Conservation (phyloP, 176 grass and related monocot species). For the Cocos nucifera region DNA sequence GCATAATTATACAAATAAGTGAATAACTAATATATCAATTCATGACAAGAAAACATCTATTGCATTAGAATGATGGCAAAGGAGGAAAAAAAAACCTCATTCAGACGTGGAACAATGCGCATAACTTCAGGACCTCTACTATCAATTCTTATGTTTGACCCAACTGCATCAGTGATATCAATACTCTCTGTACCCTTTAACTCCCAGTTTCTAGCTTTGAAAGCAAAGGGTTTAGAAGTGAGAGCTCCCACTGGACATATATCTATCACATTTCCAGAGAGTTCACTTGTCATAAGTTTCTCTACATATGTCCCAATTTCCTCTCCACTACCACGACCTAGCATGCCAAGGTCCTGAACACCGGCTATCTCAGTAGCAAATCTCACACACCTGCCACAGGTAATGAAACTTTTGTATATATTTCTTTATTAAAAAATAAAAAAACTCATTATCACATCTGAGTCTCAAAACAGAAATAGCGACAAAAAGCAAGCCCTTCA, state of each 20-base stretch:
- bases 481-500: no score
- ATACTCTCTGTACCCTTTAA: slow-evolving; percentile 88
- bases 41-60: not conserved
- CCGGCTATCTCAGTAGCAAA: slow-evolving; percentile 97
- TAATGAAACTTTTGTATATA: slow-evolving; percentile 7
- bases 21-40: not conserved
- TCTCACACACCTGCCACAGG: slow-evolving; percentile 60
- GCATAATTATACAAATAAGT: no score
- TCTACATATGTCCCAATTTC: slow-evolving; percentile 99
- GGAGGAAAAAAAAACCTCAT: slow-evolving; percentile 47
- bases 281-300: slow-evolving; percentile 94
- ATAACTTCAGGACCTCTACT: slow-evolving; percentile 98
- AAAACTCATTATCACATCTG: no score
- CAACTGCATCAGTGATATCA: slow-evolving; percentile 96
- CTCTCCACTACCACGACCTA: slow-evolving; percentile 96
- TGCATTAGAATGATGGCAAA: slow-evolving; percentile 3
- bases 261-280: slow-evolving; percentile 98
- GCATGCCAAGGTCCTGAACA: slow-evolving; percentile 91
- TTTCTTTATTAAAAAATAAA: not conserved
- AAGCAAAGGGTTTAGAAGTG: slow-evolving; percentile 97
- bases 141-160: slow-evolving; percentile 91
- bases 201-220: slow-evolving; percentile 99
- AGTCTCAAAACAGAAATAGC: no score
- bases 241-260: slow-evolving; percentile 98
- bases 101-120: slow-evolving; percentile 82